Conservation (phyloP, 2,329 filamentous ascomycete genomes). For the Ophiostoma quercus region DNA sequence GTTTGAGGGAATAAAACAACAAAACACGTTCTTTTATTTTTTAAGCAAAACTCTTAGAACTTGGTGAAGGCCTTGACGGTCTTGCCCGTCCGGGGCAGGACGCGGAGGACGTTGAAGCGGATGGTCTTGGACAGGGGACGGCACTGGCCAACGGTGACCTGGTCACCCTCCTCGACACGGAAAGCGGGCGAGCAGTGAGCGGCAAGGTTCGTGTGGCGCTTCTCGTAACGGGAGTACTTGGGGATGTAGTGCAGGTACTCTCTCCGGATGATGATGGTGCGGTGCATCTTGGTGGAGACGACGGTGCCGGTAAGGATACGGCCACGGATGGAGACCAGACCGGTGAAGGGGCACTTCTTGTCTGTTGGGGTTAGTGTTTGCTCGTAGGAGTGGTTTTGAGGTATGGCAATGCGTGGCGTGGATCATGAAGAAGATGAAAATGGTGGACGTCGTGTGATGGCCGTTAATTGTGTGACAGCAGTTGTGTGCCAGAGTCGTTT, state of each 20-base stretch:
- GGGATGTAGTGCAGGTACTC: slow-evolving; percentile 99
- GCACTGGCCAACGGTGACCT: slow-evolving; percentile 99
- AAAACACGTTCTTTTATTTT: slow-evolving; percentile 19
- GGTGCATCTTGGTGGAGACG: slow-evolving; percentile 99
- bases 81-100: slow-evolving; percentile 96
- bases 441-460: not conserved
- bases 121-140: slow-evolving; percentile 99
- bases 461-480: not conserved
- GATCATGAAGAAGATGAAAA: not conserved
- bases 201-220: slow-evolving; percentile 99
- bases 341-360: slow-evolving; percentile 99
- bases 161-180: slow-evolving; percentile 99
- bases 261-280: slow-evolving; percentile 97
- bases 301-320: slow-evolving; percentile 99
- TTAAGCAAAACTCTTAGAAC: slow-evolving; percentile 62
- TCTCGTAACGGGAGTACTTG: slow-evolving; percentile 99
- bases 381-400: not conserved
- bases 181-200: slow-evolving; percentile 98
- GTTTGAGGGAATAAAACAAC: slow-evolving; percentile 16
- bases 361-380: slow-evolving; percentile 50
- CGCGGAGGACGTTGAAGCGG: slow-evolving; percentile 99
- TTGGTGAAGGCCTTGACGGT: slow-evolving; percentile 96
- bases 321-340: slow-evolving; percentile 97
- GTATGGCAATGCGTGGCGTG: not conserved
- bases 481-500: not conserved